phyloP scores from a whole-genome alignment of 306 rosid genomes.

The Trifolium pratense region DNA sequence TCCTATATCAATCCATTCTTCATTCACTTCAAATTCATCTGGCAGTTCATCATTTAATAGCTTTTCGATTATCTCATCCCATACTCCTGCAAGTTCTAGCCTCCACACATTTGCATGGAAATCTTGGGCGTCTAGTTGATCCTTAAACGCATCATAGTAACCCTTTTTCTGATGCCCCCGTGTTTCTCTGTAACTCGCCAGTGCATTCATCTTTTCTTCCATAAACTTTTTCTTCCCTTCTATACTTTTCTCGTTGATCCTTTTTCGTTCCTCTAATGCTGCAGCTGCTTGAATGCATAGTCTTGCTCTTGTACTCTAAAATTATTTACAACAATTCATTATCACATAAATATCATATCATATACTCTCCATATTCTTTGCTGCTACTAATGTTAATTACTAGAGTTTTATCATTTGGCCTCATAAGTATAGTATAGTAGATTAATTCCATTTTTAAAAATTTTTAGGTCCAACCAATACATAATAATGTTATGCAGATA shows the following conservation, averaged over 20 bases:
- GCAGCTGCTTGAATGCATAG: constrained; percentile 72
- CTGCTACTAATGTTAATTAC: background rate
- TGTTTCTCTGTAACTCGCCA: constrained; percentile 43
- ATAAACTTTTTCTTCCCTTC: background rate
- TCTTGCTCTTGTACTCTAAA: constrained; percentile 68
- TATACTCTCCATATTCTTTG: background rate
- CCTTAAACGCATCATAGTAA: constrained; percentile 72
- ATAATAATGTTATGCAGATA: too few species aligned
- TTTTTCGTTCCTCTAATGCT: constrained; percentile 51
- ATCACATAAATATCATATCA: background rate
- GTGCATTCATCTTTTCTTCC: constrained; percentile 2
- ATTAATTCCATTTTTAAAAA: too few species aligned
- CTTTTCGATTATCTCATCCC: constrained; percentile 73
- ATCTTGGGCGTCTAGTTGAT: constrained; percentile 47
- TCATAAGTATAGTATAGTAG: too few species aligned
- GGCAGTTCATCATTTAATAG: constrained; percentile 59
- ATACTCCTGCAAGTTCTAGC: constrained; percentile 52
- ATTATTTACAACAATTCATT: constrained; percentile 28
- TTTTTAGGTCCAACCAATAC: too few species aligned
- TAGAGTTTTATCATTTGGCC: too few species aligned
- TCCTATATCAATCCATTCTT: constrained; percentile 54
- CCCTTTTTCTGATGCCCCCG: constrained; percentile 37
- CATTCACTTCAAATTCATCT: constrained; percentile 57
- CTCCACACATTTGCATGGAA: constrained; percentile 71
- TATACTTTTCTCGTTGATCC: constrained; percentile 26